These are phyloP conservation scores for Trypanosoma caninum DNA, from an alignment of 208 protist species.

Conservation along the genomic window DNA sequence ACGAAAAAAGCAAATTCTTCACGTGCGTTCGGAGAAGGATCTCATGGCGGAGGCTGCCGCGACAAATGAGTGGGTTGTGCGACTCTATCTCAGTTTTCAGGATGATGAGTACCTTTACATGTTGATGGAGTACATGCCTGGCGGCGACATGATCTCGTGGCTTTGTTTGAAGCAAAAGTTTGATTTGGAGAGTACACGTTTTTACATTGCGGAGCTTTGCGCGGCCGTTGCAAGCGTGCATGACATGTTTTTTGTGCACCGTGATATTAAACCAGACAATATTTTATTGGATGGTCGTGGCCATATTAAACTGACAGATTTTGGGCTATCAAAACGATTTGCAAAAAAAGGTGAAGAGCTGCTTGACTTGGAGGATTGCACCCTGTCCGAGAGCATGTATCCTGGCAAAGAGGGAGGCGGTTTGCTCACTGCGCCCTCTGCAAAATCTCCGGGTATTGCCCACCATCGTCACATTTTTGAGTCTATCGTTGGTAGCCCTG, in stretches of 20 bases:
- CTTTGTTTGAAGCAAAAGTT: constrained; percentile 88
- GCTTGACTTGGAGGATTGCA: constrained; percentile 49
- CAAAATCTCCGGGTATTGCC: not conserved
- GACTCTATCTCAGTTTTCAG: constrained; percentile 91
- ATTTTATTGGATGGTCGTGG: constrained; percentile 94
- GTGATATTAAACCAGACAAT: constrained; percentile 99
- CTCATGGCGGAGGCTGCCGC: constrained; percentile 80
- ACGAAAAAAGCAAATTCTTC: constrained; percentile 80
- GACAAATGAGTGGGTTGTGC: constrained; percentile 87
- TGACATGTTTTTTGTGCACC: constrained; percentile 89
- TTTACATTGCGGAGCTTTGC: constrained; percentile 92
- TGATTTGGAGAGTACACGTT: constrained; percentile 78
- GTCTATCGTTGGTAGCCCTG: constrained; percentile 95
- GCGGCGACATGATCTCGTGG: constrained; percentile 93
- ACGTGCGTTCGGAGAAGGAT: constrained; percentile 90
- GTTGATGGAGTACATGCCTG: constrained; percentile 95
- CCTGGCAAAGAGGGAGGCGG: not conserved
- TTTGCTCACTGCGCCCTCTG: not conserved
- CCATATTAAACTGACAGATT: constrained; percentile 98
- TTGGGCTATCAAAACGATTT: constrained; percentile 95
- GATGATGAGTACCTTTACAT: constrained; percentile 92
- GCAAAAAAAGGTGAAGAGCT: constrained; percentile 54
- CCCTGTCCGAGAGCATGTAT: not conserved
- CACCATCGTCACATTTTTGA: constrained; percentile 70
- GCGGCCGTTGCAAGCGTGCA: constrained; percentile 89